Evolutionary conservation across 2,329 filamentous ascomycete genomes (phyloP), one percentile per base, ranked within the genome.

Genomic region (Penicillium sp.): DNA sequence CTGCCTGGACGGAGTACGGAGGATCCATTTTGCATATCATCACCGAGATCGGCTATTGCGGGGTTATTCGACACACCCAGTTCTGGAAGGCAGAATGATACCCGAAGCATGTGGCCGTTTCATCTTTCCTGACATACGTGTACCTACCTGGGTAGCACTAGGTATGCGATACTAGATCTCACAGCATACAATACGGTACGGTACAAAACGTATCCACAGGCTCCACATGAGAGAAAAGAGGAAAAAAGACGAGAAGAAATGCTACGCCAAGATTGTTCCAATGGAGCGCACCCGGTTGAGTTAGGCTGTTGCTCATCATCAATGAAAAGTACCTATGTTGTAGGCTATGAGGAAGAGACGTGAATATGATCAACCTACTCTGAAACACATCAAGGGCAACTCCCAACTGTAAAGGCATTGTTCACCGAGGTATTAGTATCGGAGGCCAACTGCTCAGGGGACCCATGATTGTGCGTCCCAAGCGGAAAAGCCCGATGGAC

Each of bases 41-140:
- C 39, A 49, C 52, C 51, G 53, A 52, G 43, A 52, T 46, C 41
- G 48, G 45, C 31, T 35, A 35, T 52, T 49, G 40, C 45, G 41
- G 39, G 45, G 35, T 34, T 39, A 41, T 34, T 31, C 15, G 35
- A 45, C 26, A 45, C 40, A 15, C 19, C 19, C 26, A 12, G 17
- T 44, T 49, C 12, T 32, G 33, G 10, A 32, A 43, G 39, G 26
- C 33, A 19, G 10, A 22, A 26, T 32, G 34, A 46, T 41, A 41
- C 33, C 33, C 37, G 8, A 32, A 41, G 22, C 29, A 31, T 48
- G 33, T 42, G 32, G 32, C 26, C 7, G 26, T 31, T 46, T 41
- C 43, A 37, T 39, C 22, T n/a, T 22, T 38, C 35, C 35, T 42
- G 37, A 6, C 19, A 28, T 44, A 43, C 19, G 10, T 44, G 46